Conservation (phyloP, 306 rosid genomes). For the Lathyrus sativus region DNA sequence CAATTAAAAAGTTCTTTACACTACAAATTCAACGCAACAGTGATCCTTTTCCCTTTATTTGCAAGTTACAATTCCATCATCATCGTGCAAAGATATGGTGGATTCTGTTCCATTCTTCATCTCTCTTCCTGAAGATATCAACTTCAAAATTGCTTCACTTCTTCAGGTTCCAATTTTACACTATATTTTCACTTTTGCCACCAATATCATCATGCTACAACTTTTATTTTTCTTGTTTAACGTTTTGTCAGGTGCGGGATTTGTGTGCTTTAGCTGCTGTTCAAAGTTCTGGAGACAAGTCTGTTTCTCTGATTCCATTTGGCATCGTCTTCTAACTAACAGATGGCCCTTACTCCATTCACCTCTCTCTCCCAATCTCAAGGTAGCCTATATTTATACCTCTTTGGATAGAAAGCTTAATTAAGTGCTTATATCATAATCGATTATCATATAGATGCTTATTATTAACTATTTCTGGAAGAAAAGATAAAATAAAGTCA, state of each 20-base stretch:
- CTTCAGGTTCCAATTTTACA: slow-evolving; percentile 50
- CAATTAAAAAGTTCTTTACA: no score
- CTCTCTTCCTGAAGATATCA: slow-evolving; percentile 63
- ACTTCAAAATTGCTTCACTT: slow-evolving; percentile 62
- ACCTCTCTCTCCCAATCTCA: slow-evolving; percentile 33
- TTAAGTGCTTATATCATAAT: neutral
- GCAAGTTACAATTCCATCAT: no score
- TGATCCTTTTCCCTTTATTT: no score
- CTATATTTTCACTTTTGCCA: neutral
- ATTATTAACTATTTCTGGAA: neutral
- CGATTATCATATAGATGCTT: no score
- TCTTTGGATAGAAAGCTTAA: neutral
- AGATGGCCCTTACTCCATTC: slow-evolving; percentile 66
- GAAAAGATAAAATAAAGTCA: no score
- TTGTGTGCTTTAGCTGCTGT: slow-evolving; percentile 75
- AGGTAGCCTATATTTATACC: slow-evolving; percentile 38
- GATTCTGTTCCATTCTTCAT: slow-evolving; percentile 28
- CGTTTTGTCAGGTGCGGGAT: slow-evolving; percentile 56
- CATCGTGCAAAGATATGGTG: neutral
- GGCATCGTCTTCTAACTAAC: slow-evolving; percentile 60
- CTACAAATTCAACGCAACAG: no score
- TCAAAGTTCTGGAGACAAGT: slow-evolving; percentile 67
- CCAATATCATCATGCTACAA: neutral
- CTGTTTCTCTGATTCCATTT: slow-evolving; percentile 57
- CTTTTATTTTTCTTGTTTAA: slow-evolving; percentile 1